Evolutionary conservation across 176 grass and related monocot genomes (phyloP), one percentile per base, ranked within the genome.

Genomic region (Oryza longistaminata): DNA sequence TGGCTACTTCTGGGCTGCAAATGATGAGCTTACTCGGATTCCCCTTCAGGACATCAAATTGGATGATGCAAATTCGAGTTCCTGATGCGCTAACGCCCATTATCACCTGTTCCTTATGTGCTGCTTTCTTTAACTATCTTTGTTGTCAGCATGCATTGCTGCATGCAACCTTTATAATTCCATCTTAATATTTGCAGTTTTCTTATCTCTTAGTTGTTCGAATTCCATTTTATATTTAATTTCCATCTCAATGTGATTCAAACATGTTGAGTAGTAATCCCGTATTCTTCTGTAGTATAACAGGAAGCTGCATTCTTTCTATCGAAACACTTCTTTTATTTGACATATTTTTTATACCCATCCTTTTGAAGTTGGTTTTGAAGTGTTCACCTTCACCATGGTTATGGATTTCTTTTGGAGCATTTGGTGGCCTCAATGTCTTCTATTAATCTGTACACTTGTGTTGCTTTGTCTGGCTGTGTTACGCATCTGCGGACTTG

Each of bases 11-110:
- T 11, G 14, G 58, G 69, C 48, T 79, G 88, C 95, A 97, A 89
- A 85, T 91, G 95, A 93, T 91, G 93, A 93, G 11, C 68, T 52
- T 90, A 93, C 95, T 97, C 93, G 91, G 95, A 97, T 97, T 97
- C 95, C 95, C 95, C 95, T 95, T 93, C 88, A 97, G 89, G 89
- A 97, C 92, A 93, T 94, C 95, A 76, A 87, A 84, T 43, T 85
- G 95, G 87, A 95, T 97, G 91, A 93, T 95, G 93, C 88, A 90
- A 21, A 94, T 11, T 83, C 85, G 90, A 95, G 91, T 95, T 84
- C 92, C 95, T 97, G 95, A 97, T 95, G 90, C 58, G 1, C 16
- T n/a, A 68, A 3, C 71, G 42, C 87, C 75, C 39, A 73, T 44
- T 60, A 34, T 73, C 52, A 73, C 1, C 43, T 68, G 17, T 81